These are phyloP conservation scores for Suillus brevipes DNA, from an alignment of 768 basidiomycete genomes.

Conservation along the genomic window DNA sequence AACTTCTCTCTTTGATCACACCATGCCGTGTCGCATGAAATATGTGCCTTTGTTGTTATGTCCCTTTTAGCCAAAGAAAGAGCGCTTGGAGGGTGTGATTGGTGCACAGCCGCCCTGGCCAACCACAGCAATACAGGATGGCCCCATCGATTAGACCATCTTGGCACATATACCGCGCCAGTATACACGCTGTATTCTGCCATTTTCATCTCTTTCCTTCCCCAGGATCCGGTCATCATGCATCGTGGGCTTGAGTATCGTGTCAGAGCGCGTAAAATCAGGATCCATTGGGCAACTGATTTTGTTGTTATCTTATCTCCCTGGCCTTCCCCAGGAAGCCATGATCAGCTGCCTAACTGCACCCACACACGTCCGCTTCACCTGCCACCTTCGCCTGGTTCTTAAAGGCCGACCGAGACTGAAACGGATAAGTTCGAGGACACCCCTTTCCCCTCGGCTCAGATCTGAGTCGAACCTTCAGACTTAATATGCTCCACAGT, in stretches of 20 bases:
- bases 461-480: neutral
- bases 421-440: neutral
- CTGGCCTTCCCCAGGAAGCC: neutral
- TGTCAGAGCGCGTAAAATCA: neutral
- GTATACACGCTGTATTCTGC: neutral
- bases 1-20: conserved; percentile 17
- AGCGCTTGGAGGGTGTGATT: conserved; percentile 6
- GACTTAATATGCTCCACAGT: neutral
- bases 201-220: neutral
- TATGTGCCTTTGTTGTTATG: conserved; percentile 15
- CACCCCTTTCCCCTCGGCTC: neutral
- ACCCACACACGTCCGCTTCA: neutral
- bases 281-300: neutral
- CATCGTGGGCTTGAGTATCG: conserved; percentile 14
- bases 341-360: neutral
- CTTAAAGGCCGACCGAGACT: neutral
- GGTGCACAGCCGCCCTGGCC: neutral
- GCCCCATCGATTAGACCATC: neutral
- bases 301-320: conserved; percentile 5
- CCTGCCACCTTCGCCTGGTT: neutral
- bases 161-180: neutral
- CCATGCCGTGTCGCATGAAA: conserved; percentile 5
- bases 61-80: neutral
- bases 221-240: conserved; percentile 6
- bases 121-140: neutral